Percentiles rank a stretch among this genome's conserved stretches.
phyloP scores from a whole-genome alignment of 192 early-diverging fungal genomes.

The Phycomyces blakesleeanus region DNA sequence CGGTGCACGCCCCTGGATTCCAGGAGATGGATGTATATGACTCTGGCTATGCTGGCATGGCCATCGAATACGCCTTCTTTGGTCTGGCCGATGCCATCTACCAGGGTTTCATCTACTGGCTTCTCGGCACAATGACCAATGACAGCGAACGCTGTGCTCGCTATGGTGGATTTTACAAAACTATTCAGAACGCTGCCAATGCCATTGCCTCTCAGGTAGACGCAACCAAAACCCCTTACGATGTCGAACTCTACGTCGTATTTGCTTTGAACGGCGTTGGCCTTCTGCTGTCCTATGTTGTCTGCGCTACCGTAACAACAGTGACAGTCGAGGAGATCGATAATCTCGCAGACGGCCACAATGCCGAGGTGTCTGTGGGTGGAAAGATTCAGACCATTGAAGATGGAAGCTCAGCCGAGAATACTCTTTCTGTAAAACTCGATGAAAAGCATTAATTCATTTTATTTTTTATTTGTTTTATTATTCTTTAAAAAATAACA shows the following conservation, averaged over 20 bases:
- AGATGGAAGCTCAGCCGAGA: not conserved
- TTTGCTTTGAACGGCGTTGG: slow-evolving; percentile 25
- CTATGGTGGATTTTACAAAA: slow-evolving; percentile 88
- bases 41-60: slow-evolving; percentile 50
- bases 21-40: slow-evolving; percentile 16
- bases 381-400: slow-evolving; percentile 25
- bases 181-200: slow-evolving; percentile 74
- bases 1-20: slow-evolving; percentile 12
- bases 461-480: too few species aligned
- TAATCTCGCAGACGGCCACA: slow-evolving; percentile 24
- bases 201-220: slow-evolving; percentile 73
- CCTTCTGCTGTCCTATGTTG: slow-evolving; percentile 29
- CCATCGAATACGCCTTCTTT: slow-evolving; percentile 70
- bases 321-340: slow-evolving; percentile 33
- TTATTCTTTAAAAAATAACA: too few species aligned
- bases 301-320: slow-evolving; percentile 22
- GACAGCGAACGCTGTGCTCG: slow-evolving; percentile 68
- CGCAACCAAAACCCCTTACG: slow-evolving; percentile 46
- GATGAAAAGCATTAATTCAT: too few species aligned
- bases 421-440: too few species aligned
- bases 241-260: slow-evolving; percentile 39
- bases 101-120: slow-evolving; percentile 81
- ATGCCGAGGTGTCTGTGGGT: slow-evolving; percentile 19
- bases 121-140: slow-evolving; percentile 83
- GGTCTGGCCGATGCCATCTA: slow-evolving; percentile 80